These are phyloP conservation scores for Porogramme epimiltina DNA, from an alignment of 1,284 basidiomycete species.

Conservation along the genomic window DNA sequence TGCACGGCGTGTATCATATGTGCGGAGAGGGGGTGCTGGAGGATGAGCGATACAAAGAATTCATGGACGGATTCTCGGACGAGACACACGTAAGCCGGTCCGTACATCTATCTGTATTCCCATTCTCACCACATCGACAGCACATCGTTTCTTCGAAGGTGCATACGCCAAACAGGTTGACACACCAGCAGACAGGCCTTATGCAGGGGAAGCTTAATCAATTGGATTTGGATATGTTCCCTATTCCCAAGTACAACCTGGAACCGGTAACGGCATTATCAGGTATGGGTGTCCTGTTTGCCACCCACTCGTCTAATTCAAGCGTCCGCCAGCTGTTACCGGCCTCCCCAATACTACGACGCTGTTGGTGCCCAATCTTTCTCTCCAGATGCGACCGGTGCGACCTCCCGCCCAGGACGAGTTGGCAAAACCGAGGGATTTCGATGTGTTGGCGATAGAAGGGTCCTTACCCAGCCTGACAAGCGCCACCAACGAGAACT, in stretches of 20 bases:
- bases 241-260: slow-evolving; percentile 59
- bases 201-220: slow-evolving; percentile 73
- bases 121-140: slow-evolving; percentile 5
- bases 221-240: slow-evolving; percentile 78
- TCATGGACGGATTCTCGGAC: slow-evolving; percentile 55
- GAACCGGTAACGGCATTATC: slow-evolving; percentile 40
- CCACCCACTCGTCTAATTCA: not conserved
- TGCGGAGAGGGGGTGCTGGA: slow-evolving; percentile 70
- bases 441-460: slow-evolving; percentile 41
- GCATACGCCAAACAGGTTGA: slow-evolving; percentile 64
- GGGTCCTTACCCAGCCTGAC: slow-evolving; percentile 34
- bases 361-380: slow-evolving; percentile 41
- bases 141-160: slow-evolving; percentile 44
- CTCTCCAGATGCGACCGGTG: slow-evolving; percentile 49
- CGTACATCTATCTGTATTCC: too few relatives aligned
- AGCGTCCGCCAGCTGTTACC: slow-evolving; percentile 39
- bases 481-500: slow-evolving; percentile 33
- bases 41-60: slow-evolving; percentile 68
- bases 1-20: slow-evolving; percentile 68
- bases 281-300: slow-evolving; percentile 32
- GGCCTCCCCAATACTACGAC: slow-evolving; percentile 49
- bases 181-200: slow-evolving; percentile 76
- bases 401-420: slow-evolving; percentile 39
- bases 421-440: slow-evolving; percentile 38
- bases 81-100: slow-evolving; percentile 27